Base-by-base conservation (phyloP, 1,139 yeast genomes). In the Nakaseomyces delphensis region DNA sequence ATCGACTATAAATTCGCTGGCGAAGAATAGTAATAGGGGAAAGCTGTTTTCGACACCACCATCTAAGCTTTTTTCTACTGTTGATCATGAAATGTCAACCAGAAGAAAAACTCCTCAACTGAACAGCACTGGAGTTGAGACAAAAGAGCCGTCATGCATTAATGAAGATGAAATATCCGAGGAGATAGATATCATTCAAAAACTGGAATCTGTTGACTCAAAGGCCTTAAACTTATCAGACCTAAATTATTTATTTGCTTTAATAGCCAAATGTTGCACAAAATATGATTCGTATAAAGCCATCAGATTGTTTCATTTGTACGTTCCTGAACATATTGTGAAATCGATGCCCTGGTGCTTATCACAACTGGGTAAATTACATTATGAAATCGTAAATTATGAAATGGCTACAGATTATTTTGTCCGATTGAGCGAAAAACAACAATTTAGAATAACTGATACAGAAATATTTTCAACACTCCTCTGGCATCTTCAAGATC, bases 391-490 rank as follows among this genome's bases (percentile, higher is more conserved):
- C 52, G 93, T 84, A 19, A 83, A 87, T 58, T 91, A 91, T 62
- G 79, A 77, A 46, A 83, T 82, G 60, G 76, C 95, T 4, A 83
- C 79, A 48, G 61, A 67, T 40, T 79, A 73, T 53, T 91, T 84
- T 55, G 65, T 68, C 24, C 71, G 71, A 51, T 67, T 91, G 43
- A 71, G 96, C 41, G 67, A 66, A 44, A 48, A 79, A 19, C 96
- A 87, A 62, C 74, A 93, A 36, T 83, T 91, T n/a, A 69, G 97
- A 44, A 61, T 82, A 21, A 79, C 78, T 47, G 97, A 87, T 58
- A 86, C 91, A 94, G 97, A 91, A 57, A 78, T 80, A 55, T 87
- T 77, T 57, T 85, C 96, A 1, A 91, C 97, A 0, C 67, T 87
- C 29, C 69, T 91, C 46, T 91, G 99, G 99, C 98, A 91, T 65